Percentiles rank a stretch among this genome's conserved stretches.
phyloP scores from a whole-genome alignment of 176 grass and related monocot species.

The Oryza nivara region DNA sequence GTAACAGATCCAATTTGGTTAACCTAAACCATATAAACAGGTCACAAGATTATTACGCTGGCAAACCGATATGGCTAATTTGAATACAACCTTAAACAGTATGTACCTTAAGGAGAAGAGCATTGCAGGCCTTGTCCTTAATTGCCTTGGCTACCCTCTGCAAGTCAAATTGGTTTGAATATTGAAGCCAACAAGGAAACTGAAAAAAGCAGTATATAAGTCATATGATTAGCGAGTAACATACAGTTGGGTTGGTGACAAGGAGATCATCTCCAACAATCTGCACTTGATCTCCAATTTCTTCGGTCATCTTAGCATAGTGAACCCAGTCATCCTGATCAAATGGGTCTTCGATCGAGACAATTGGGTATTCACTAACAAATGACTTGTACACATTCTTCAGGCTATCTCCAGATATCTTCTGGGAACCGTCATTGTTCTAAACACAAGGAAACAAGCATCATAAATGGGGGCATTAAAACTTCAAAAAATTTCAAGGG shows the following conservation, averaged over 20 bases:
- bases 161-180: neutral
- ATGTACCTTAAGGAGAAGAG: conserved; percentile 83
- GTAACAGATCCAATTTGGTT: conserved; percentile 96
- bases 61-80: neutral
- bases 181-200: neutral
- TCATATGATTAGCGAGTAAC: neutral
- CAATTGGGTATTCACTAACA: conserved; percentile 84
- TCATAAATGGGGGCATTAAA: neutral
- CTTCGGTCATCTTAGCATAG: conserved; percentile 91
- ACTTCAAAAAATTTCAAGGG: neutral
- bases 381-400: conserved; percentile 98
- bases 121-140: conserved; percentile 90
- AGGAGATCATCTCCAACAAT: conserved; percentile 98
- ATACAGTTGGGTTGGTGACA: conserved; percentile 95
- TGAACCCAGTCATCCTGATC: conserved; percentile 95
- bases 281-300: conserved; percentile 83
- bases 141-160: conserved; percentile 95
- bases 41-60: neutral
- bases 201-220: neutral
- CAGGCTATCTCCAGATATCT: conserved; percentile 93
- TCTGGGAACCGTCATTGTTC: conserved; percentile 96
- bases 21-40: conserved; percentile 50
- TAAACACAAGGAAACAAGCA: conserved; percentile 26
- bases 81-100: neutral
- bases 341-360: conserved; percentile 96